Evolutionary conservation across 768 basidiomycete genomes (phyloP).

Genomic region (Lentinula guzmanii): DNA sequence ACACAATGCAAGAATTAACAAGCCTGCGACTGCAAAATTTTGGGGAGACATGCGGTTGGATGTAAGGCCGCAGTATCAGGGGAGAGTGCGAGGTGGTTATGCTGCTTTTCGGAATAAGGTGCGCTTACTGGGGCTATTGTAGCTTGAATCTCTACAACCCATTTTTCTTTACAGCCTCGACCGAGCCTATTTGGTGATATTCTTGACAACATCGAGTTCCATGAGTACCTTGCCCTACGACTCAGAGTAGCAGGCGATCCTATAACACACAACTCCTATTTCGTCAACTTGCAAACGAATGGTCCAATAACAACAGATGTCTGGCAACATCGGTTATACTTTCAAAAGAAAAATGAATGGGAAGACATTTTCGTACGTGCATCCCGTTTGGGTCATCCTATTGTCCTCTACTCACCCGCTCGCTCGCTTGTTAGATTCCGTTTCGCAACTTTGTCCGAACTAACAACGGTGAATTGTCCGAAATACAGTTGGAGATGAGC

Average conservation of each 20-base stretch:
- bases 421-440: slow-evolving; percentile 54
- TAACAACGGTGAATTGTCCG: slow-evolving; percentile 64
- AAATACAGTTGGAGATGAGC: slow-evolving; percentile 69
- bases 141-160: neutral
- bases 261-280: slow-evolving; percentile 78
- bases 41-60: slow-evolving; percentile 74
- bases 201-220: slow-evolving; percentile 76
- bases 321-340: slow-evolving; percentile 94
- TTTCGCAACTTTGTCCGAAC: slow-evolving; percentile 72
- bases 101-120: slow-evolving; percentile 89
- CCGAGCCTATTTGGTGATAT: slow-evolving; percentile 86
- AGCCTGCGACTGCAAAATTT: slow-evolving; percentile 57
- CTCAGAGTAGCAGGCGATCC: slow-evolving; percentile 75
- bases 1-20: slow-evolving; percentile 38
- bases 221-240: slow-evolving; percentile 76
- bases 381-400: neutral
- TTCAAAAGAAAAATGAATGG: slow-evolving; percentile 67
- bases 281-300: slow-evolving; percentile 89
- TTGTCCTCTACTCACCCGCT: slow-evolving; percentile 10
- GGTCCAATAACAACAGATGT: slow-evolving; percentile 75
- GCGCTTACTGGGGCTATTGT: slow-evolving; percentile 7
- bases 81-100: slow-evolving; percentile 77
- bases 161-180: slow-evolving; percentile 41
- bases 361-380: slow-evolving; percentile 72
- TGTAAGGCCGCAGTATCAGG: slow-evolving; percentile 62